Evolutionary conservation across 441 rosid species (phyloP).

Genomic region (Adansonia gregorii): DNA sequence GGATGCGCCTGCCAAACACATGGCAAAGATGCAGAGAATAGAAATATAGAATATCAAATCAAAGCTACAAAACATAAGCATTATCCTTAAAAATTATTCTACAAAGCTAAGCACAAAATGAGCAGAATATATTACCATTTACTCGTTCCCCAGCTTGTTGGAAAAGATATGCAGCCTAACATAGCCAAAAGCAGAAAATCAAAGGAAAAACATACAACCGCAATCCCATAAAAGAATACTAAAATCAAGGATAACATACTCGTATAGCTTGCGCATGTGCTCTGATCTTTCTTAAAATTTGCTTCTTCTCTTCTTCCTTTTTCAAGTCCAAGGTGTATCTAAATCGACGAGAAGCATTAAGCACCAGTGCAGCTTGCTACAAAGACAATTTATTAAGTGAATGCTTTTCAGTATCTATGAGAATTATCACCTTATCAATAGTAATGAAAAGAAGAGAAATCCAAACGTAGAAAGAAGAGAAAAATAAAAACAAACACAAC

Average conservation of each 20-base stretch:
- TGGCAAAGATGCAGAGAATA: neutral
- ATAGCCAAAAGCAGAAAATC: conserved; percentile 21
- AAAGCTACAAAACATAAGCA: neutral
- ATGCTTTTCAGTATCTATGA: neutral
- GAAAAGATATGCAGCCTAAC: conserved; percentile 90
- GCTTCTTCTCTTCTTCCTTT: conserved; percentile 78
- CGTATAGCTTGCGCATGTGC: conserved; percentile 84
- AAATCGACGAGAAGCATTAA: conserved; percentile 93
- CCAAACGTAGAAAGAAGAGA: neutral
- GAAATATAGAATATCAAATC: neutral
- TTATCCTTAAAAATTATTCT: neutral
- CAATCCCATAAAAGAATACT: neutral
- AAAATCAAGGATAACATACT: conserved; percentile 40
- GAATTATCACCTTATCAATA: neutral
- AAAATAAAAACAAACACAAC: neutral
- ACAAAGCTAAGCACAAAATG: neutral
- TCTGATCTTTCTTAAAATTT: conserved; percentile 71
- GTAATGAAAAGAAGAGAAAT: neutral
- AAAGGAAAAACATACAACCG: conserved; percentile 14
- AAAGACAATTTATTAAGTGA: conserved; percentile 8
- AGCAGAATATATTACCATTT: conserved; percentile 55
- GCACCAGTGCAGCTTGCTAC: conserved; percentile 98
- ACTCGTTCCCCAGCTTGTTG: conserved; percentile 52
- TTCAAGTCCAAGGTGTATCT: conserved; percentile 93
- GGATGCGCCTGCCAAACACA: neutral